Conservation (phyloP, 2,329 filamentous ascomycete genomes). For the Ceratocystis cubensis region DNA sequence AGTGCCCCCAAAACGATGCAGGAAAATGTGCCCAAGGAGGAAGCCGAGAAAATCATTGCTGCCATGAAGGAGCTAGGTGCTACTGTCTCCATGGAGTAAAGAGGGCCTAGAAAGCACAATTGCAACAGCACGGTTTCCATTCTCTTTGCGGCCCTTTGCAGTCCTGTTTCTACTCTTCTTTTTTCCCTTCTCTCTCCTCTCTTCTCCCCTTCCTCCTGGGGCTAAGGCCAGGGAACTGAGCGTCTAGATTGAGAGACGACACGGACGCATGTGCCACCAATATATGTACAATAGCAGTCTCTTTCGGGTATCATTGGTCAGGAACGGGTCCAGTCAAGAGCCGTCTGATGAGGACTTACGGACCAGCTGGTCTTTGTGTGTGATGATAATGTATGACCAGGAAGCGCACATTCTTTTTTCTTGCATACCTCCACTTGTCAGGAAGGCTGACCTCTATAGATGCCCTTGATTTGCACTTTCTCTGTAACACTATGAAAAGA, state of each 20-base stretch:
- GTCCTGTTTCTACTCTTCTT: slow-evolving; percentile 3
- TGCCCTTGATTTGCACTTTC: slow-evolving; percentile 30
- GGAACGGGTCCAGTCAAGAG: not conserved
- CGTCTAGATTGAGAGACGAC: not conserved
- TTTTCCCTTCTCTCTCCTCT: not conserved
- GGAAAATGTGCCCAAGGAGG: slow-evolving; percentile 97
- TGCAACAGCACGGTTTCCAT: not conserved
- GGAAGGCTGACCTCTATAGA: slow-evolving; percentile 2
- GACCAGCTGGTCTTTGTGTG: slow-evolving; percentile 8
- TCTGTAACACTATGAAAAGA: slow-evolving; percentile 22
- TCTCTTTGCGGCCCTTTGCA: slow-evolving; percentile 7
- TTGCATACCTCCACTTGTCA: slow-evolving; percentile 2
- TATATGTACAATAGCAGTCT: slow-evolving; percentile 13
- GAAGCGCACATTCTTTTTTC: slow-evolving; percentile 1
- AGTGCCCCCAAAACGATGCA: slow-evolving; percentile 97
- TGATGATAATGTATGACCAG: slow-evolving; percentile 12
- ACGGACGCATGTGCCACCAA: slow-evolving; percentile 1
- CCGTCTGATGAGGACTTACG: not conserved
- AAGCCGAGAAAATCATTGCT: slow-evolving; percentile 96
- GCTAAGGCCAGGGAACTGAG: not conserved
- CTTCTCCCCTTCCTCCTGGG: not conserved
- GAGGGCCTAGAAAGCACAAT: not conserved
- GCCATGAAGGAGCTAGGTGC: slow-evolving; percentile 87
- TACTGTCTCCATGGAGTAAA: slow-evolving; percentile 80
- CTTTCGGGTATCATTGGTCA: slow-evolving; percentile 9